Base-by-base conservation (phyloP, 2,329 filamentous ascomycete genomes). In the Graphilbum ipis-grandicollis region DNA sequence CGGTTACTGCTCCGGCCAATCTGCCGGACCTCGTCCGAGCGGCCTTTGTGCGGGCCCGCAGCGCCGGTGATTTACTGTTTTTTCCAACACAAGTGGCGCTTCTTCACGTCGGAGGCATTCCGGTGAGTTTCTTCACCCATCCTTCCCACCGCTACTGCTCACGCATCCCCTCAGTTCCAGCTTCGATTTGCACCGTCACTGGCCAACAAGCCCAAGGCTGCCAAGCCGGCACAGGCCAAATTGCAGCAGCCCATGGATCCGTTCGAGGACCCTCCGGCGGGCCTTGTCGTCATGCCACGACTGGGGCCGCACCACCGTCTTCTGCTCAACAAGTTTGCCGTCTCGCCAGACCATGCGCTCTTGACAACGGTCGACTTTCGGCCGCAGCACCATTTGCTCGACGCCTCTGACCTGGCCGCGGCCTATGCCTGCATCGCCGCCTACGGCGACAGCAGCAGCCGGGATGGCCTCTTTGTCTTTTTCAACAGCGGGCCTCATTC, bases 281-380 rank as follows among this genome's bases (percentile, higher is more conserved):
- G 69, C n/a, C 64, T 78, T 39, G 58, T 76, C 28, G 54, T 75
- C 31, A 48, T 79, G 8, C 59, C 58, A 2, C 58, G 69, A 15
- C 22, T 44, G 3, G 37, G 38, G 10, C 33, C 37, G 1, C 52
- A 58, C 9, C 77, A 84, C 52, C 63, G 66, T 40, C 62, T 83
- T 31, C 70, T 84, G 1, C 59, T 84, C 30, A 84, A 84, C 60
- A 84, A 83, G 53, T 84, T 79, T 47, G 76, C 79, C 34, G 56
- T 84, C 34, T 75, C 80, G 25, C 66, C 69, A 0, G 65, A 75
- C 47, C 79, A 84, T 55, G 80, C 79, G 50, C 80, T 84, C 45
- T 63, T 84, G 34, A 68, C 72, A 0, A 84, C 79, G 0, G 67
- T 57, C n/a, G 52, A 57, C 1, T 73, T 75, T 50, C 68, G 71